Conservation (phyloP, 2,329 filamentous ascomycete genomes). For the Penicillium sp. region DNA sequence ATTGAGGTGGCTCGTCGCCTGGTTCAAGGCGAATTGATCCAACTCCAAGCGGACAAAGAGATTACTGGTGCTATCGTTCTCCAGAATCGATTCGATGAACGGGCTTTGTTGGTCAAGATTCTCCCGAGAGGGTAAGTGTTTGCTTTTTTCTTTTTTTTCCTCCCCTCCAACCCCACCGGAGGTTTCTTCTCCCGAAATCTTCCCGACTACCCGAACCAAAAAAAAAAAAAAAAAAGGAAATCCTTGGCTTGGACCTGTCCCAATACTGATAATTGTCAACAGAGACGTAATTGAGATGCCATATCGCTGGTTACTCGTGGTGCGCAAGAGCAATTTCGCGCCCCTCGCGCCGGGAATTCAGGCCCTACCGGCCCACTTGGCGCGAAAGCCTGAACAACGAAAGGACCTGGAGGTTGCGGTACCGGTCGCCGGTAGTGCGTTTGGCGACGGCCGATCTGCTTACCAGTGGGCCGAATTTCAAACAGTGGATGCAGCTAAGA, state of each 20-base stretch:
- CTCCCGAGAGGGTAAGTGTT: conserved; percentile 75
- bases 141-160: not conserved
- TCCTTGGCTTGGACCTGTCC: conserved; percentile 4
- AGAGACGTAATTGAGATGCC: conserved; percentile 63
- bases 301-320: conserved; percentile 51
- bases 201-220: conserved; percentile 9
- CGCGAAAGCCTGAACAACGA: conserved; percentile 52
- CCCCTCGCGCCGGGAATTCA: conserved; percentile 48
- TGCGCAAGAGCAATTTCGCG: conserved; percentile 51
- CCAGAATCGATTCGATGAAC: conserved; percentile 76
- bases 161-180: conserved; percentile 8
- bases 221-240: not conserved
- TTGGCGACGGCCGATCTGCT: conserved; percentile 57
- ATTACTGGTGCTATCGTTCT: conserved; percentile 89
- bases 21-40: conserved; percentile 73
- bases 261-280: conserved; percentile 35
- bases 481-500: conserved; percentile 54
- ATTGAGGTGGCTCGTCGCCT: conserved; percentile 67
- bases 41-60: conserved; percentile 81
- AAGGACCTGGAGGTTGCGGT: conserved; percentile 61
- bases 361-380: conserved; percentile 49
- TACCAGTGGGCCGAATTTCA: conserved; percentile 81
- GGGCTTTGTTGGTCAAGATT: conserved; percentile 75
- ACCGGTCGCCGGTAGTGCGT: conserved; percentile 65
- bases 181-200: conserved; percentile 4